These are phyloP conservation scores for Aspergillus sp. DNA, from an alignment of 2,329 filamentous ascomycete genomes.

Conservation along the genomic window DNA sequence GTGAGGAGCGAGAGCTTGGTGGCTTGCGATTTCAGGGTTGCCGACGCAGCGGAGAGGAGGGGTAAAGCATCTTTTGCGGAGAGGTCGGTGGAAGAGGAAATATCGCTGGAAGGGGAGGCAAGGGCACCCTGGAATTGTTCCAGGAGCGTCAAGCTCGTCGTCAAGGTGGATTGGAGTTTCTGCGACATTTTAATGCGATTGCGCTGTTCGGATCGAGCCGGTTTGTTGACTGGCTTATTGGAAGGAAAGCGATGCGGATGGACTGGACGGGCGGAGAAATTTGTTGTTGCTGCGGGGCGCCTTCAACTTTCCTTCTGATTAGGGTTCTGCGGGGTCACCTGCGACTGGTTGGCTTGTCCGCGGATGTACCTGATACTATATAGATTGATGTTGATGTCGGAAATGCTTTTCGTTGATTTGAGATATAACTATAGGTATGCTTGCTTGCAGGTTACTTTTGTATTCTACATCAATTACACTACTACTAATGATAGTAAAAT, in stretches of 20 bases:
- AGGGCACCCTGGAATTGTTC: slow-evolving; percentile 44
- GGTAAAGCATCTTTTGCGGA: slow-evolving; percentile 53
- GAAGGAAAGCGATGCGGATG: slow-evolving; percentile 3
- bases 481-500: too few relatives aligned
- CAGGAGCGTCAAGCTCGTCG: slow-evolving; percentile 39
- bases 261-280: slow-evolving; percentile 23
- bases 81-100: slow-evolving; percentile 7
- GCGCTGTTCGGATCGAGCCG: neutral
- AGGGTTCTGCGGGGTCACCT: slow-evolving; percentile 36
- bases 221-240: neutral
- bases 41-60: slow-evolving; percentile 70
- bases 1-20: slow-evolving; percentile 87
- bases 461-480: too few relatives aligned
- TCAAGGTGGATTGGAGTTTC: slow-evolving; percentile 34
- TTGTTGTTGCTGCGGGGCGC: slow-evolving; percentile 31
- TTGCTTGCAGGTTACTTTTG: too few relatives aligned
- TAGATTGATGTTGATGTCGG: too few relatives aligned
- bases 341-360: neutral
- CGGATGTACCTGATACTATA: neutral
- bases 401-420: too few relatives aligned
- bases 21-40: slow-evolving; percentile 75
- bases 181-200: slow-evolving; percentile 30
- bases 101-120: slow-evolving; percentile 23
- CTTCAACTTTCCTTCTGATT: slow-evolving; percentile 22
- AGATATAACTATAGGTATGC: too few relatives aligned